Conservation (phyloP, 148 eudicot species). For the Bassia scoparia region DNA sequence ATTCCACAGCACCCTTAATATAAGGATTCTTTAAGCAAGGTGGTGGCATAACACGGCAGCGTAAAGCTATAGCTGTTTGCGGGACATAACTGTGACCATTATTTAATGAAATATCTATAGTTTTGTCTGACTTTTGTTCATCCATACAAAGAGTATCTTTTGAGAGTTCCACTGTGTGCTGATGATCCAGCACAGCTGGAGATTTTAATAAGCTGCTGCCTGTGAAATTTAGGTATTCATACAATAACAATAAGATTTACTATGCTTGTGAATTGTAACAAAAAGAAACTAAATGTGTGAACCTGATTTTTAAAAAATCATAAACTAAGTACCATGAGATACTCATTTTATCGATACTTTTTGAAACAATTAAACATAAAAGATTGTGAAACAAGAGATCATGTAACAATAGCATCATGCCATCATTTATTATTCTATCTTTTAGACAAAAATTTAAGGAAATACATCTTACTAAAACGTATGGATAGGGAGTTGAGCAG, state of each 20-base stretch:
- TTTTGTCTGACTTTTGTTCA: slow-evolving; percentile 40
- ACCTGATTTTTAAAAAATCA: no score
- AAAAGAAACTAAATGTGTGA: no score
- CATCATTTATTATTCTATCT: neutral
- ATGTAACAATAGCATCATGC: neutral
- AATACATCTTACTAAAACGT: neutral
- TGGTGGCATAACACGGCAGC: slow-evolving; percentile 92
- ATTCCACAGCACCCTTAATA: slow-evolving; percentile 42
- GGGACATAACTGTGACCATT: slow-evolving; percentile 54
- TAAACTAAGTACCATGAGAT: no score
- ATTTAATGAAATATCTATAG: slow-evolving; percentile 22
- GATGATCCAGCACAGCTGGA: slow-evolving; percentile 32
- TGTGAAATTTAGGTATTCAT: no score
- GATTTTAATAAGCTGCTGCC: slow-evolving; percentile 36
- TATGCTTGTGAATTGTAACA: no score
- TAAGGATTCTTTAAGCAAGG: slow-evolving; percentile 86
- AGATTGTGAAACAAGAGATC: neutral
- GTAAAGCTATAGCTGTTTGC: slow-evolving; percentile 84
- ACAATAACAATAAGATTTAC: no score
- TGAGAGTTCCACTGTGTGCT: slow-evolving; percentile 41
- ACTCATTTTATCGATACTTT: no score
- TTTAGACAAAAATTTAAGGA: neutral
- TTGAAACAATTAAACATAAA: no score
- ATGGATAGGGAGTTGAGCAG: neutral
- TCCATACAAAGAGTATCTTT: slow-evolving; percentile 34